Base-by-base conservation (phyloP, 2,329 filamentous ascomycete species). In the Cladosporium sp. region DNA sequence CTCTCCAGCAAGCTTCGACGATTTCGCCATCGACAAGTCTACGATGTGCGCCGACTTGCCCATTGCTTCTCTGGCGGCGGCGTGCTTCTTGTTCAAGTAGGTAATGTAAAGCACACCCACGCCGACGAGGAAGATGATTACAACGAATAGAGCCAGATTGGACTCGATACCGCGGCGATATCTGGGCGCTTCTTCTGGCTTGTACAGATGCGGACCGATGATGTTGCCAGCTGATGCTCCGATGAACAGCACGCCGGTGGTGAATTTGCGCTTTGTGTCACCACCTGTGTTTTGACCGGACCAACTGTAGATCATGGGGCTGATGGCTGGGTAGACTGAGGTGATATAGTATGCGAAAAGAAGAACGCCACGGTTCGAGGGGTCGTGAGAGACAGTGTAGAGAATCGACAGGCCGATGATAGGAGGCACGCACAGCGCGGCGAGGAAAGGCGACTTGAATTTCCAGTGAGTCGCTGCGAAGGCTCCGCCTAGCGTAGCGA, bases 231-330 rank as follows among this genome's bases (percentile, higher is more conserved):
- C 52, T 4, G 40, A 47, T 58, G 85, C 81, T 4, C 85, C 84
- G 47, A 89, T 78, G 64, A 89, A 86, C 1, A 89, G 74, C 6
- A 87, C 76, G 12, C 80, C 84, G 0, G 84, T 87, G 0, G 82
- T 86, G 9, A 82, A 80, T 65, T 88, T 88, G 61, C 83, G 83
- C 71, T 89, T 89, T 0, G 86, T 89, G 65, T 89, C 85, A 1
- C 86, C 86, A 0, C 82, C 86, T 0, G 86, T 86, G 61, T 87
- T 86, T 60, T 83, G 81, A 1, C 80, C 76, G 1, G 80, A 82
- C 82, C 82, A 85, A 20, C 44, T 50, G 61, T 83, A 85, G 39
- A 86, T 81, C 28, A 86, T 70, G 0, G 83, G 84, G 3, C 84
- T 78, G 59, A 83, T 83, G 5, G 78, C 84, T 0, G 83, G 82